These are phyloP conservation scores for Chenopodium berlandieri DNA, from an alignment of 148 eudicot species.

Conservation along the genomic window DNA sequence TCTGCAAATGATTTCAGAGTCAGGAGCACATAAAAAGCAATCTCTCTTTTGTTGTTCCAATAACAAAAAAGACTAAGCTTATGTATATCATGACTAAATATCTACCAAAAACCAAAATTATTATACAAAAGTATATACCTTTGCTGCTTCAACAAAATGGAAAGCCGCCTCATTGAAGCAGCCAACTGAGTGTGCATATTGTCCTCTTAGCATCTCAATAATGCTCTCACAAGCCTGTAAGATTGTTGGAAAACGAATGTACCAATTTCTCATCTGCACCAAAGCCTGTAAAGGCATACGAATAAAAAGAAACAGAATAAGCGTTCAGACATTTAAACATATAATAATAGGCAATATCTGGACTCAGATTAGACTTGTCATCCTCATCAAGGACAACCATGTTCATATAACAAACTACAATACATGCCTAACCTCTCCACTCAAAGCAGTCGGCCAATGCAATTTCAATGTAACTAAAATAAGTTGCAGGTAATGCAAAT, in stretches of 20 bases:
- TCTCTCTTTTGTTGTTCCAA: background rate
- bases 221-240: constrained; percentile 90
- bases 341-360: background rate
- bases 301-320: background rate
- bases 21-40: constrained; percentile 2
- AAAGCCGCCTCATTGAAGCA: constrained; percentile 75
- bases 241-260: constrained; percentile 82
- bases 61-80: background rate
- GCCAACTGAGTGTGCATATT: constrained; percentile 90
- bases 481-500: background rate
- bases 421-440: background rate
- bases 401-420: background rate
- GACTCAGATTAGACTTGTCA: background rate
- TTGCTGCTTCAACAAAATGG: constrained; percentile 85
- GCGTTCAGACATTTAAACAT: too few relatives aligned
- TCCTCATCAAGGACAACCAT: background rate
- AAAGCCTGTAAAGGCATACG: constrained; percentile 54
- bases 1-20: constrained; percentile 38
- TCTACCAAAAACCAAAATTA: background rate
- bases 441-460: background rate
- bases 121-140: constrained; percentile 39
- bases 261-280: constrained; percentile 92
- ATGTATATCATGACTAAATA: background rate
- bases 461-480: background rate
- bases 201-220: constrained; percentile 98